phyloP scores from a whole-genome alignment of 768 basidiomycete species.

The Leccinum uliginosum region DNA sequence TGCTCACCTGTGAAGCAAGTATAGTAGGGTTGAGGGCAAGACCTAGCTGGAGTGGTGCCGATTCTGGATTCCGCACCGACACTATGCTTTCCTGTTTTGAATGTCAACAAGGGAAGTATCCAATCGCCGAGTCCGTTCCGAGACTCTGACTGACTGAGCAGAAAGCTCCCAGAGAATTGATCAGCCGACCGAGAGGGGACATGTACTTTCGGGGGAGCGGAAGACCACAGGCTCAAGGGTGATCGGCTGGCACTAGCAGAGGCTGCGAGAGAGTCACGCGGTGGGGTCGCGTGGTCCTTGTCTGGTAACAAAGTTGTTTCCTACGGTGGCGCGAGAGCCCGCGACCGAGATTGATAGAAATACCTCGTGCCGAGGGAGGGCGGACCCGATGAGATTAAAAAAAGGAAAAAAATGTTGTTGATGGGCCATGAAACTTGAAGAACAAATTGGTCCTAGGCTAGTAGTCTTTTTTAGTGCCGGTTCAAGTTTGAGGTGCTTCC shows the following conservation, averaged over 20 bases:
- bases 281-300: background rate
- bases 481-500: too few species aligned
- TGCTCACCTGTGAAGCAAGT: background rate
- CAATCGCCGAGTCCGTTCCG: background rate
- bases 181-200: background rate
- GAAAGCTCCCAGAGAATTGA: background rate
- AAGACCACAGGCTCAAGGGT: background rate
- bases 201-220: background rate
- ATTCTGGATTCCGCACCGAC: background rate
- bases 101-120: background rate
- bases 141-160: too few species aligned
- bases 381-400: background rate
- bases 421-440: background rate
- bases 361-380: background rate
- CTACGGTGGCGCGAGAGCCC: background rate
- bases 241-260: background rate
- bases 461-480: too few species aligned
- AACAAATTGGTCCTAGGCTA: background rate
- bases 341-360: background rate
- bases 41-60: too few species aligned
- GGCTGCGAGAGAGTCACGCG: background rate
- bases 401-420: background rate
- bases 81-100: slow-evolving; percentile 9
- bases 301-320: background rate
- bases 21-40: background rate